Evolutionary conservation across 768 basidiomycete genomes (phyloP).

Genomic region (Hemileccinum rubropunctum): DNA sequence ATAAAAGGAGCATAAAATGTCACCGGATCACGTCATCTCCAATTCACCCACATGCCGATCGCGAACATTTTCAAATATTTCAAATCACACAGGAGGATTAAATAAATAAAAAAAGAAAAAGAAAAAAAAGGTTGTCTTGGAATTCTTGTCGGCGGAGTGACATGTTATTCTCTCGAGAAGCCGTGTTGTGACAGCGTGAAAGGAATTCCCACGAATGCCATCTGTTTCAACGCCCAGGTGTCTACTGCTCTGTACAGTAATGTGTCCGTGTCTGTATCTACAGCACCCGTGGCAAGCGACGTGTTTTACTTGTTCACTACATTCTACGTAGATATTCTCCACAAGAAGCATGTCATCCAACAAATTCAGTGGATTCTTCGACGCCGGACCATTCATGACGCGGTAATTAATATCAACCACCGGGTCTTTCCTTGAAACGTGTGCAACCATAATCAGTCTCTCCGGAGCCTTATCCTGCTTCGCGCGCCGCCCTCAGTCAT

Average conservation of each 20-base stretch:
- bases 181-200: neutral
- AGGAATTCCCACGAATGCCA: neutral
- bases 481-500: neutral
- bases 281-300: neutral
- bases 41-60: constrained; percentile 32
- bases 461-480: constrained; percentile 4
- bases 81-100: neutral
- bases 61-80: constrained; percentile 22
- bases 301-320: neutral
- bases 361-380: no score
- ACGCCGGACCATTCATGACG: neutral
- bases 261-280: neutral
- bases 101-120: neutral
- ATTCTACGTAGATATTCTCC: neutral
- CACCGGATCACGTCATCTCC: constrained; percentile 34
- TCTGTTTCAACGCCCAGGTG: no score
- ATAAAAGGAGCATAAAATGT: constrained; percentile 9
- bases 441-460: constrained; percentile 1
- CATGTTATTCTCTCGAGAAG: no score
- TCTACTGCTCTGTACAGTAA: no score
- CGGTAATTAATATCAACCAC: constrained; percentile 2
- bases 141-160: neutral
- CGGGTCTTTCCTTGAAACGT: constrained; percentile 22
- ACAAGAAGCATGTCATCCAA: no score
- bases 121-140: no score